phyloP scores from a whole-genome alignment of 352 stramenopile genomes.

The Halophytophthora polymorphica region DNA sequence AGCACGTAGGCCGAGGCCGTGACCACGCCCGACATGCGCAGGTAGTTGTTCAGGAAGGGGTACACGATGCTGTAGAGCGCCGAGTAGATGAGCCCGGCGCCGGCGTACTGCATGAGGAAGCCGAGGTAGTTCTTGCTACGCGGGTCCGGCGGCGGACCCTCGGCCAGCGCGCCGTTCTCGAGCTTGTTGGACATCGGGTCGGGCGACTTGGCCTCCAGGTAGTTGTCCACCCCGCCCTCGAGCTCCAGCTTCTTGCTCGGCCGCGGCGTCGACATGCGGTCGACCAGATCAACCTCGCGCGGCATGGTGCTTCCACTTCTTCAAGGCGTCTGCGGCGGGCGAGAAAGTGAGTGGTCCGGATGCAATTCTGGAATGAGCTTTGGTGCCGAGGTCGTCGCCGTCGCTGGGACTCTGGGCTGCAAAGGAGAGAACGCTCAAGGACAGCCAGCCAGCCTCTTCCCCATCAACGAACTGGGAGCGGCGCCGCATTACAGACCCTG shows the following conservation, averaged over 20 bases:
- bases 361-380: no score
- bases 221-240: slow-evolving; percentile 11
- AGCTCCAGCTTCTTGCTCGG: slow-evolving; percentile 18
- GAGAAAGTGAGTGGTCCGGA: slow-evolving; percentile 20
- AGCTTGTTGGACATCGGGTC: slow-evolving; percentile 21
- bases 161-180: slow-evolving; percentile 39
- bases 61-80: slow-evolving; percentile 41
- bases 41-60: slow-evolving; percentile 51
- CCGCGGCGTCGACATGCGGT: slow-evolving; percentile 15
- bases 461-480: not conserved
- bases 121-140: slow-evolving; percentile 39
- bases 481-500: not conserved
- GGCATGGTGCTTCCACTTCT: not conserved
- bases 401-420: no score
- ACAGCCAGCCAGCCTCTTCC: slow-evolving; percentile 1
- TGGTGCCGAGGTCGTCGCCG: no score
- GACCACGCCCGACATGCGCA: slow-evolving; percentile 42
- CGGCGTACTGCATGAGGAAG: slow-evolving; percentile 48
- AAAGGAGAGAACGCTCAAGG: no score
- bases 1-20: slow-evolving; percentile 40
- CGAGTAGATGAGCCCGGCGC: slow-evolving; percentile 45
- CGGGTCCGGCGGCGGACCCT: slow-evolving; percentile 27
- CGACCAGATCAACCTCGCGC: slow-evolving; percentile 12
- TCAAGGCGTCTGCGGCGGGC: not conserved
- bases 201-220: slow-evolving; percentile 26